Evolutionary conservation across 2,329 filamentous ascomycete species (phyloP).

Genomic region (Neopestalotiopsis clavispora): DNA sequence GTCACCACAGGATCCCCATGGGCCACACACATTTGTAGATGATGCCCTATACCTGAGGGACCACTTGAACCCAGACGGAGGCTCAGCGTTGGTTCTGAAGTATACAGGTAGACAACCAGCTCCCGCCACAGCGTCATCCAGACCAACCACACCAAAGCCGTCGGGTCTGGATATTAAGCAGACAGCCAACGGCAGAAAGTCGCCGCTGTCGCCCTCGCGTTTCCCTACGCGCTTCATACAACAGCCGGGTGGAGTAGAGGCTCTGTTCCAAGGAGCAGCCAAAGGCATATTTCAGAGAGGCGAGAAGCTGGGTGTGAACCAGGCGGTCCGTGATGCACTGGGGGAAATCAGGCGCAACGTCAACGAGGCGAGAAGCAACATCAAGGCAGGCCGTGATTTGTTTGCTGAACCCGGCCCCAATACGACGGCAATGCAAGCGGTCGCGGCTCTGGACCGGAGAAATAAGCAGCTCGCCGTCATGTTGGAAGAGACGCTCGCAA

Average conservation of each 20-base stretch:
- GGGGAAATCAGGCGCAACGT: slow-evolving; percentile 81
- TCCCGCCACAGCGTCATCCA: slow-evolving; percentile 28
- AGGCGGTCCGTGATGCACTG: slow-evolving; percentile 80
- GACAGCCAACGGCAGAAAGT: slow-evolving; percentile 45
- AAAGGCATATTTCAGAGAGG: slow-evolving; percentile 75
- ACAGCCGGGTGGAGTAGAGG: slow-evolving; percentile 66
- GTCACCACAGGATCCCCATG: slow-evolving; percentile 62
- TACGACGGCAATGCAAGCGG: slow-evolving; percentile 37
- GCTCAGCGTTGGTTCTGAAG: slow-evolving; percentile 69
- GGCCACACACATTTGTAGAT: slow-evolving; percentile 80
- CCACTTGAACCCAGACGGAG: slow-evolving; percentile 67
- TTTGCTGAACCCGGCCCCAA: slow-evolving; percentile 37
- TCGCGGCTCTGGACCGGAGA: slow-evolving; percentile 63
- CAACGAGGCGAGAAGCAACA: slow-evolving; percentile 58
- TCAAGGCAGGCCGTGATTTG: slow-evolving; percentile 41
- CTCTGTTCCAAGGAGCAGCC: slow-evolving; percentile 76
- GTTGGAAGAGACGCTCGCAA: slow-evolving; percentile 68
- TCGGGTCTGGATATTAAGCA: slow-evolving; percentile 43
- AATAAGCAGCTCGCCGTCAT: slow-evolving; percentile 71
- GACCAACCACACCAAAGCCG: slow-evolving; percentile 41
- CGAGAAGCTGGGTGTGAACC: slow-evolving; percentile 80
- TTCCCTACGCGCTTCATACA: slow-evolving; percentile 57
- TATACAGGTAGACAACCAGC: slow-evolving; percentile 66
- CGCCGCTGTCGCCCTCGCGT: slow-evolving; percentile 53
- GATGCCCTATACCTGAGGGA: slow-evolving; percentile 79